A percentile compares a stretch with the other conserved stretches of the same genome.
These are phyloP conservation scores for Solanum virginianum DNA, from an alignment of 257 asterid species.

Conservation along the genomic window DNA sequence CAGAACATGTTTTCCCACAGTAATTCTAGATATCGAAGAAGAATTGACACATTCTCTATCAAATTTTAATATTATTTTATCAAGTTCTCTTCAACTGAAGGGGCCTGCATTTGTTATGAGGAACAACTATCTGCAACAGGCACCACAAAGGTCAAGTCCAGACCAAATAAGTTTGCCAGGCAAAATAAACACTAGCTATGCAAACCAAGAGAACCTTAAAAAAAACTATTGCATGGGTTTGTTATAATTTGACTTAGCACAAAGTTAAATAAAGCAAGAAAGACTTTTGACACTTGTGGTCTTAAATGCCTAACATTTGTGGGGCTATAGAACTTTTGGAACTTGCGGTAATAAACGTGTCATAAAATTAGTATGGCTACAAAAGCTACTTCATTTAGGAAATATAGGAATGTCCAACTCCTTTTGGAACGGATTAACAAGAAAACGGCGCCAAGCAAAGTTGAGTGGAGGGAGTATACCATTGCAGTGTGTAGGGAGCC, in stretches of 20 bases:
- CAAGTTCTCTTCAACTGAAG: not conserved
- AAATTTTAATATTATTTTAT: not conserved
- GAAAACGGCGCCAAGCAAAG: not conserved
- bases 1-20: not conserved
- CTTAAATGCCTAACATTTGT: not conserved
- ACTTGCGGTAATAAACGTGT: not conserved
- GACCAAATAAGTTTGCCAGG: not conserved
- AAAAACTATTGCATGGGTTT: not conserved
- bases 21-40: not conserved
- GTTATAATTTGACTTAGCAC: not conserved
- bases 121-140: not conserved
- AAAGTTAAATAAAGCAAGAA: not conserved
- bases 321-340: not conserved
- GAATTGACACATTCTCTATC: not conserved
- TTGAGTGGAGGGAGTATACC: conserved; percentile 28
- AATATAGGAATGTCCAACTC: not conserved
- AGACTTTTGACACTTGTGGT: not conserved
- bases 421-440: not conserved
- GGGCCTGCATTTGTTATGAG: not conserved
- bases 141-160: not conserved
- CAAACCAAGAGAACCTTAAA: not conserved
- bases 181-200: not conserved
- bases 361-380: not conserved
- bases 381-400: not conserved
- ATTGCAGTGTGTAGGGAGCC: conserved; percentile 34